Evolutionary conservation across 2,329 filamentous ascomycete species (phyloP).

Genomic region (Coniochaeta sp.): DNA sequence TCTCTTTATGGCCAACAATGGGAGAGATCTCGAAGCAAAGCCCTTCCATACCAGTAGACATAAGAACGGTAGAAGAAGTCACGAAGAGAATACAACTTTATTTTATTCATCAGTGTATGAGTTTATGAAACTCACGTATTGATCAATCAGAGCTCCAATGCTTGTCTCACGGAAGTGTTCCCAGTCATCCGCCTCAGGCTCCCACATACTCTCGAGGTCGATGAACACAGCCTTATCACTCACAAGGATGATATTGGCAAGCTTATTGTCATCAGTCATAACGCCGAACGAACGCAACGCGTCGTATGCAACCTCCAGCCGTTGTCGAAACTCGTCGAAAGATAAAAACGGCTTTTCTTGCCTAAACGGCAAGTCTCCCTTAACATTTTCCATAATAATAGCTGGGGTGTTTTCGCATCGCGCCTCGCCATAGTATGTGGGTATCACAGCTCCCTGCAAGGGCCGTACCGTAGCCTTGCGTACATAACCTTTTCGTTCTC

Average conservation of each 20-base stretch:
- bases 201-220: neutral
- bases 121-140: neutral
- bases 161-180: neutral
- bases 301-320: neutral
- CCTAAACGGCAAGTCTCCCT: neutral
- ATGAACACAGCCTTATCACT: neutral
- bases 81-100: neutral
- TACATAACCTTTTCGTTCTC: slow-evolving; percentile 11
- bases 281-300: neutral
- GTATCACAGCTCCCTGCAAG: neutral
- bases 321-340: neutral
- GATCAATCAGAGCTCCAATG: neutral
- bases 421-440: neutral
- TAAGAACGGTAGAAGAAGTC: too few relatives aligned
- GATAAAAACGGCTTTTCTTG: neutral
- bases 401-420: neutral
- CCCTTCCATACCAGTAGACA: too few relatives aligned
- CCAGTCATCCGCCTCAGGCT: neutral
- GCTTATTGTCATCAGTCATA: neutral
- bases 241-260: neutral
- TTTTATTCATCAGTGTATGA: neutral
- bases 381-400: neutral
- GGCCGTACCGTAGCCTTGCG: neutral
- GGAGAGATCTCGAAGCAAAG: too few relatives aligned
- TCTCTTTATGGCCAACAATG: too few relatives aligned